Evolutionary conservation across 2,329 filamentous ascomycete genomes (phyloP), one percentile per base, ranked within the genome.

Genomic region (Colletotrichum coccodes): DNA sequence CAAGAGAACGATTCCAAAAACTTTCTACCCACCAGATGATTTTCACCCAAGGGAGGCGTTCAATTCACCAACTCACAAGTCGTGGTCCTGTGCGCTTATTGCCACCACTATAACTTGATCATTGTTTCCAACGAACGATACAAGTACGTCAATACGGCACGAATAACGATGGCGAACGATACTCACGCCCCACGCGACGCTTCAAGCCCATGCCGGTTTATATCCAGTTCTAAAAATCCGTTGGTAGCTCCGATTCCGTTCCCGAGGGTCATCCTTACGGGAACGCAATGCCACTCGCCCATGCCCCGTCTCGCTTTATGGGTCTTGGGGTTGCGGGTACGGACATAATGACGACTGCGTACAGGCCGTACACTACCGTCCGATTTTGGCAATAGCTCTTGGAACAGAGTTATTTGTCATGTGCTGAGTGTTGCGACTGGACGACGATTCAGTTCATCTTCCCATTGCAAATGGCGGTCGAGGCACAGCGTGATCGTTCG

Each of bases 1-100:
- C 92, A 94, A 76, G 83, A 91, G 78, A 82, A 88, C 60, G 91
- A 92, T 74, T 92, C 92, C 1, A 82, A 92, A 74, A 81, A 87
- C 42, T 92, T 94, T 63, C 88, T 93, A 36, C 85, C 85, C 9
- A 86, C 82, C 3, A 81, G 72, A 74, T 59, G 56, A 59, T 44
- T 16, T 56, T 34, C 40, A n/a, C 9, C 30, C 6, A 2, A 3
- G 14, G 12, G 6, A n/a, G 6, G 18, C 11, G 18, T 42, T 21
- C 26, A 30, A 23, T 16, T 26, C 6, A 34, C 12, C 16, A 23
- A 5, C 34, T 14, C 32, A 12, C n/a, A 23, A 60, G 5, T 7
- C 14, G 4, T 21, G 28, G 11, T 26, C 3, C 16, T 4, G 21
- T 3, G 14, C 9, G 14, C 40, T 44, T n/a, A 34, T 47, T 14